Evolutionary conservation across 2,329 filamentous ascomycete species (phyloP).

Genomic region (Mariannaea sp.): DNA sequence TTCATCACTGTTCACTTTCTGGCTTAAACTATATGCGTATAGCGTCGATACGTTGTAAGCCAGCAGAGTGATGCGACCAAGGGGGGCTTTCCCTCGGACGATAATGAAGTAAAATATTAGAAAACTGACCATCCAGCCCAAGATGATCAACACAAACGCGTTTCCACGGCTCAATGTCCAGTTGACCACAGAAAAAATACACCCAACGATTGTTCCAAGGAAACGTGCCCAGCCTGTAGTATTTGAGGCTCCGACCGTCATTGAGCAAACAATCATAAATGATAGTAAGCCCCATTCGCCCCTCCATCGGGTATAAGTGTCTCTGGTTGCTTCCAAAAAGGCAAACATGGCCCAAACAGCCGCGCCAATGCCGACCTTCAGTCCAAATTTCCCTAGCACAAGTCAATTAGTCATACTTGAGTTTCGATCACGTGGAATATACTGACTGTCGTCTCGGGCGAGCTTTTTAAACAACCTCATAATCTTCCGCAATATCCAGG

Average conservation of each 20-base stretch:
- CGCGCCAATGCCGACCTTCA: slow-evolving; percentile 92
- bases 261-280: slow-evolving; percentile 98
- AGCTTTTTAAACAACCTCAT: slow-evolving; percentile 49
- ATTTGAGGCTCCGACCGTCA: slow-evolving; percentile 97
- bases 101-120: slow-evolving; percentile 90
- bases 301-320: slow-evolving; percentile 83
- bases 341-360: slow-evolving; percentile 87
- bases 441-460: slow-evolving; percentile 50
- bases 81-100: slow-evolving; percentile 80
- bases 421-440: slow-evolving; percentile 40
- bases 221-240: slow-evolving; percentile 88
- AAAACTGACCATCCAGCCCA: slow-evolving; percentile 81
- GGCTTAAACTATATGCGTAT: slow-evolving; percentile 88
- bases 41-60: slow-evolving; percentile 95
- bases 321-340: slow-evolving; percentile 77
- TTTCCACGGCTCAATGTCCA: slow-evolving; percentile 81
- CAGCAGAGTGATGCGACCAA: slow-evolving; percentile 91
- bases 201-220: slow-evolving; percentile 82
- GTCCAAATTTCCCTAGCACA: slow-evolving; percentile 66
- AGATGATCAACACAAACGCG: slow-evolving; percentile 71
- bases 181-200: slow-evolving; percentile 71
- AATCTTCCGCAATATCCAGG: slow-evolving; percentile 29
- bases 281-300: slow-evolving; percentile 96
- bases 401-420: slow-evolving; percentile 49
- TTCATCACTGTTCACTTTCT: slow-evolving; percentile 67